phyloP scores from a whole-genome alignment of 2,329 filamentous ascomycete species.

The Beauveria pseudobassiana region DNA sequence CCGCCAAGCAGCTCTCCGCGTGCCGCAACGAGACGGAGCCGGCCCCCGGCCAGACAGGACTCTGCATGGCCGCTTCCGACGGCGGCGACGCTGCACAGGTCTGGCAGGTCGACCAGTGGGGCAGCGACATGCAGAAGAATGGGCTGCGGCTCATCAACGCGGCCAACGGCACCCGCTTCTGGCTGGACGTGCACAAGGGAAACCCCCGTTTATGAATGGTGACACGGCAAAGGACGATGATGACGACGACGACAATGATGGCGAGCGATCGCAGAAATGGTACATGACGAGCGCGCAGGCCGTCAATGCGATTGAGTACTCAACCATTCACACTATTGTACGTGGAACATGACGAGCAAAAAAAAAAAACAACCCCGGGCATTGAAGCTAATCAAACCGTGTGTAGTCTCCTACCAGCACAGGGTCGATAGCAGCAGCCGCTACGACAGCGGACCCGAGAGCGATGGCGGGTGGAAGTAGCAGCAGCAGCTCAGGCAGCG shows the following conservation, averaged over 20 bases:
- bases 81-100: constrained; percentile 21
- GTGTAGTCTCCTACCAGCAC: neutral
- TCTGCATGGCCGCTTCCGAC: constrained; percentile 21
- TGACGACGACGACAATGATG: constrained; percentile 16
- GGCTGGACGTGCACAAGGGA: constrained; percentile 25
- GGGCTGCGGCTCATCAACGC: constrained; percentile 25
- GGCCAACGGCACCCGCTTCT: constrained; percentile 24
- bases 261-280: constrained; percentile 27
- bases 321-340: constrained; percentile 25
- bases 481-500: neutral
- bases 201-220: constrained; percentile 24
- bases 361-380: too few species aligned
- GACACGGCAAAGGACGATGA: constrained; percentile 13
- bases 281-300: constrained; percentile 23
- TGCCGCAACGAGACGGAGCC: constrained; percentile 21
- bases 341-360: neutral
- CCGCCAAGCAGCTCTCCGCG: constrained; percentile 23
- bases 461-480: too few species aligned
- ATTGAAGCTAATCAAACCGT: too few species aligned
- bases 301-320: constrained; percentile 26
- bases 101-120: constrained; percentile 23
- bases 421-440: constrained; percentile 11
- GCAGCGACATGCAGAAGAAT: constrained; percentile 19
- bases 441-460: neutral
- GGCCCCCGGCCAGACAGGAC: constrained; percentile 20